Evolutionary conservation across 2,329 filamentous ascomycete genomes (phyloP), one percentile per base, ranked within the genome.

Genomic region (Alternaria sp.): DNA sequence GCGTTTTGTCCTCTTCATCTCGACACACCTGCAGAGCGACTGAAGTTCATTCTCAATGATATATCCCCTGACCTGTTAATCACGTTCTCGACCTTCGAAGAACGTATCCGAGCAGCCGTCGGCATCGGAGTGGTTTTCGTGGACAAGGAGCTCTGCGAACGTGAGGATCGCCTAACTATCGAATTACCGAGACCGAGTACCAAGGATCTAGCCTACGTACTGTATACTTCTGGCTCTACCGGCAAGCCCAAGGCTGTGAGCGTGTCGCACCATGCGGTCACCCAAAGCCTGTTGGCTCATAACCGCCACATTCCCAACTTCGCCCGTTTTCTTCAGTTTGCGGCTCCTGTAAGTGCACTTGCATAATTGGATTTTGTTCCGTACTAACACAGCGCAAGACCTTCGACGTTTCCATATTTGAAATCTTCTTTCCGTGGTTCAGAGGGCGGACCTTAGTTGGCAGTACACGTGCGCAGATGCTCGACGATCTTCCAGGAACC

Each of bases 321-420:
- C 72, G 81, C 82, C 14, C 86, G 92, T 44, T 97, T 97, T 74
- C 84, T 97, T 0, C 93, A 97, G 74, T 97, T 97, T 75, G 93
- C 93, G 4, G 90, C 92, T 3, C 92, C 93, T 0, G 56, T 58
- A 41, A 58, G 56, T 58, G 24, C 28, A 14, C 13, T 34, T 13
- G 23, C 13, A 28, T 23, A 21, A 36, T 10, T 6, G 11, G 13
- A n/a, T 26, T 14, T 29, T n/a, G 39, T 31, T 39, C 24, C 23
- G 33, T 55, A 49, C 56, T 58, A 42, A 58, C 28, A 28, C 13
- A 29, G 8, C 14, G 13, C 39, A 55, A 58, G 56, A 97, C 93
- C 0, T 97, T 97, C 73, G 93, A 97, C 76, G 93, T 97, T 7
- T 96, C 92, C 0, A 89, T 97, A 5, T 97, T 97, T 73, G 93